Base-by-base conservation (phyloP, 306 rosid genomes). In the Cucurbita ficifolia region DNA sequence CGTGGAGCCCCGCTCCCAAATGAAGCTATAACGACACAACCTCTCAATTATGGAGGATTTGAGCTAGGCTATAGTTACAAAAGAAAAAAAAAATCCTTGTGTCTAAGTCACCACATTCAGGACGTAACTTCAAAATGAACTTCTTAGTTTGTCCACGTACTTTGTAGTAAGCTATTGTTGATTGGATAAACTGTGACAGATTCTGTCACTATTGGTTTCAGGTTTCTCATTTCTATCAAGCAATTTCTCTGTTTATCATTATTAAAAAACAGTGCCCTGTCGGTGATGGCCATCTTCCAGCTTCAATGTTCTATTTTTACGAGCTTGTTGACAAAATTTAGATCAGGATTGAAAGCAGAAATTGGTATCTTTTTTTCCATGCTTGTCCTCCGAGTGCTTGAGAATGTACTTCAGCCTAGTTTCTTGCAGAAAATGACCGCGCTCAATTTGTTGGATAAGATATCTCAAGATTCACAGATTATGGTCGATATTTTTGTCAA, bases 381-480 rank as follows among this genome's bases (percentile, higher is more conserved):
- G 99, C 96, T 95, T 29, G 77, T 95, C 81, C 96, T 95, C 77
- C 93, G 97, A 46, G 96, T 95, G 73, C 96, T 95, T 29, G 99
- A 95, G 89, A 95, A 95, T 81, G 96, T 91, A 81, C 96, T 95
- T 63, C 96, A 95, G 88, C 99, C 99, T 79, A 91, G 99, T 81
- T 95, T 95, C 79, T 79, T 94, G 82, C 97, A 95, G 82, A 91
- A 95, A 82, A 95, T 95, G 99, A 89, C 99, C 0, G 92, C 91
- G 77, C 97, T 95, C 42, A 87, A 87, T 80, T 84, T 91, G 72
- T 82, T 95, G 91, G 97, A 95, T 81, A 91, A 86, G 80, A 88
- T 91, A 50, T 89, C 96, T 61, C 92, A 91, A 67, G 97, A 91
- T 85, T 81, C 99, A 56, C 96, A 91, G 84, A 85, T 91, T 83